Evolutionary conservation across 352 stramenopile genomes (phyloP).

Genomic region (Phytophthora ohioensis): DNA sequence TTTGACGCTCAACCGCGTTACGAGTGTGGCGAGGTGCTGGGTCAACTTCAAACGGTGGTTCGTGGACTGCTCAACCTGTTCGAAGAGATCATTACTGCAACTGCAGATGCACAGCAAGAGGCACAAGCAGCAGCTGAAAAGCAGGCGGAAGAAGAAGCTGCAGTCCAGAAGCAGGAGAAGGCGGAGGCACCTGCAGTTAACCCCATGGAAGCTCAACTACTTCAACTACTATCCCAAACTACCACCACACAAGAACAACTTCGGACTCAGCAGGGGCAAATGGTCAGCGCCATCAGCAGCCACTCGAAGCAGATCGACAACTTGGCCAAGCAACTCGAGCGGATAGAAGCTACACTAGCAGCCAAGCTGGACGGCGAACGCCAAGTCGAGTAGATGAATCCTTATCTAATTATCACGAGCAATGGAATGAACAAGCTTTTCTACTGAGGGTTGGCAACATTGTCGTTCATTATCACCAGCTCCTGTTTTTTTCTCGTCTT

Average conservation of each 20-base stretch:
- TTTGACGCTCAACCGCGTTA: constrained; percentile 63
- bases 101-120: constrained; percentile 30
- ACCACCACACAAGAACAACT: constrained; percentile 85
- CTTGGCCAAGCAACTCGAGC: constrained; percentile 80
- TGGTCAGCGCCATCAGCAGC: constrained; percentile 78
- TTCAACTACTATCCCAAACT: constrained; percentile 83
- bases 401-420: constrained; percentile 34
- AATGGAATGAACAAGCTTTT: constrained; percentile 19
- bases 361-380: constrained; percentile 54
- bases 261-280: constrained; percentile 80
- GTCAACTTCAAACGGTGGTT: constrained; percentile 79
- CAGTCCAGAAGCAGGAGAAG: constrained; percentile 30
- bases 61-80: constrained; percentile 78
- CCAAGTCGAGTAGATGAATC: constrained; percentile 20
- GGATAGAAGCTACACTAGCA: constrained; percentile 77
- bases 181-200: constrained; percentile 38
- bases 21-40: constrained; percentile 68
- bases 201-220: constrained; percentile 80
- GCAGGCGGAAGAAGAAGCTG: constrained; percentile 14
- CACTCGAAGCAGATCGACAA: constrained; percentile 86
- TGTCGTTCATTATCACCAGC: constrained; percentile 34
- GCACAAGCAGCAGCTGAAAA: constrained; percentile 28
- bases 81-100: constrained; percentile 66
- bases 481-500: constrained; percentile 19
- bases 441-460: constrained; percentile 15